phyloP scores from a whole-genome alignment of 2,329 filamentous ascomycete genomes.

The Chlorencoelia australis region DNA sequence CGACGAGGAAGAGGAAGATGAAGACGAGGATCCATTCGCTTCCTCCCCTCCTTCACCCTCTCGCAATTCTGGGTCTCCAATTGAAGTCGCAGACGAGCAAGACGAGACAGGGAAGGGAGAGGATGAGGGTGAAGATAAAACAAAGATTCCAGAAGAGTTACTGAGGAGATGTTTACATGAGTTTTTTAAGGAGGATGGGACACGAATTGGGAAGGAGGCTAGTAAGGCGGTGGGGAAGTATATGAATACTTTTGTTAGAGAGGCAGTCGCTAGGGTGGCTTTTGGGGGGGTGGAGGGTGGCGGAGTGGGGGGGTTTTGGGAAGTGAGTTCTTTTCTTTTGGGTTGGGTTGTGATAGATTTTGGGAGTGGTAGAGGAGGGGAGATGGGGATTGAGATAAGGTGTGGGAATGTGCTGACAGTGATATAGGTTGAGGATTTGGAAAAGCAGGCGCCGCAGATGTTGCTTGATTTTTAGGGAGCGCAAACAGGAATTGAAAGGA shows the following conservation, averaged over 20 bases:
- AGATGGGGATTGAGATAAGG: neutral
- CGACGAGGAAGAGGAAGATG: conserved; percentile 4
- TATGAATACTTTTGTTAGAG: conserved; percentile 81
- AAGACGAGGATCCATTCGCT: conserved; percentile 10
- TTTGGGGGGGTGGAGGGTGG: conserved; percentile 40
- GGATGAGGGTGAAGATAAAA: conserved; percentile 6
- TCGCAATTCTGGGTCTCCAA: neutral
- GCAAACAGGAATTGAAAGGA: too few species aligned
- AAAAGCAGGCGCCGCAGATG: conserved; percentile 77
- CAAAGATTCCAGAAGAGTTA: conserved; percentile 57
- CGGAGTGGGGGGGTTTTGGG: conserved; percentile 47
- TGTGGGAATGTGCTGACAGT: neutral
- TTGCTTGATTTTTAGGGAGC: conserved; percentile 68
- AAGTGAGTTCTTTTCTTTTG: conserved; percentile 44
- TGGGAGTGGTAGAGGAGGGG: neutral
- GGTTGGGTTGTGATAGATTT: too few species aligned
- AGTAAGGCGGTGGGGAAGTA: conserved; percentile 73
- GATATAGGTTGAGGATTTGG: conserved; percentile 70
- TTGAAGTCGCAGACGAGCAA: neutral
- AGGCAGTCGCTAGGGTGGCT: conserved; percentile 72
- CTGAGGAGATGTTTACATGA: conserved; percentile 70
- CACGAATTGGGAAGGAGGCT: conserved; percentile 66
- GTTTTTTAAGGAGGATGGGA: conserved; percentile 60
- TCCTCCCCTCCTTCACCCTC: neutral
- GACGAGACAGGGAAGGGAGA: too few species aligned